A percentile compares a stretch with the other conserved stretches of the same genome.
phyloP scores from a whole-genome alignment of 2,329 filamentous ascomycete genomes.

The Zelopaecilomyces penicillatus region DNA sequence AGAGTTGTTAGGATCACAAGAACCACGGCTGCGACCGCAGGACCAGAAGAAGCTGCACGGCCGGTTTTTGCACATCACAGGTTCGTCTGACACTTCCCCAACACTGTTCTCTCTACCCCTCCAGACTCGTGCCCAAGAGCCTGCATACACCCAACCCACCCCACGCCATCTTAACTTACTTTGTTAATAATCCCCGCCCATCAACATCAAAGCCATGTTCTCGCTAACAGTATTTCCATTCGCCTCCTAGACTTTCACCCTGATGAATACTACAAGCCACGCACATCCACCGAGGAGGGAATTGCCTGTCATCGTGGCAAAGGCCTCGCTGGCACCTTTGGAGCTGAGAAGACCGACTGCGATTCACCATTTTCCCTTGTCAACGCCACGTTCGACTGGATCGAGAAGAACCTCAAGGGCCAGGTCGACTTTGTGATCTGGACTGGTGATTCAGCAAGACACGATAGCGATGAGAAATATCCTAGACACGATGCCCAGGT shows the following conservation, averaged over 20 bases:
- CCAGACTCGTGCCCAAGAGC: background rate
- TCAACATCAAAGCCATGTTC: slow-evolving; percentile 3
- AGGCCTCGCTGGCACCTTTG: slow-evolving; percentile 72
- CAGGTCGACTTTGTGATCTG: slow-evolving; percentile 83
- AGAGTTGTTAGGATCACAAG: background rate
- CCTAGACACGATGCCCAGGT: slow-evolving; percentile 72
- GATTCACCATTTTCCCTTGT: slow-evolving; percentile 74
- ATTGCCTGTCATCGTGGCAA: slow-evolving; percentile 70
- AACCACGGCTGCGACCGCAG: slow-evolving; percentile 2
- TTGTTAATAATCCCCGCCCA: slow-evolving; percentile 1
- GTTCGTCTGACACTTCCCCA: slow-evolving; percentile 39
- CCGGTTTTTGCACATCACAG: slow-evolving; percentile 81
- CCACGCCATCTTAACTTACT: background rate
- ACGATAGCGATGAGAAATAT: slow-evolving; percentile 76
- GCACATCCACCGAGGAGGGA: slow-evolving; percentile 60
- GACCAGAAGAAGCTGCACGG: slow-evolving; percentile 49
- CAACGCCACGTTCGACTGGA: slow-evolving; percentile 86
- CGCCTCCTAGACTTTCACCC: slow-evolving; percentile 73
- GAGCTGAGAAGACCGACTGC: slow-evolving; percentile 80
- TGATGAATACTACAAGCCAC: slow-evolving; percentile 75
- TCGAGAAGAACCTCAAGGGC: slow-evolving; percentile 67
- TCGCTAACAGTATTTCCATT: background rate
- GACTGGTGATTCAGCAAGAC: slow-evolving; percentile 84
- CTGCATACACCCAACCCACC: background rate
- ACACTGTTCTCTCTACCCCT: background rate